Conservation (phyloP, 192 early-diverging fungal genomes). For the Gamsiella multidivaricata region DNA sequence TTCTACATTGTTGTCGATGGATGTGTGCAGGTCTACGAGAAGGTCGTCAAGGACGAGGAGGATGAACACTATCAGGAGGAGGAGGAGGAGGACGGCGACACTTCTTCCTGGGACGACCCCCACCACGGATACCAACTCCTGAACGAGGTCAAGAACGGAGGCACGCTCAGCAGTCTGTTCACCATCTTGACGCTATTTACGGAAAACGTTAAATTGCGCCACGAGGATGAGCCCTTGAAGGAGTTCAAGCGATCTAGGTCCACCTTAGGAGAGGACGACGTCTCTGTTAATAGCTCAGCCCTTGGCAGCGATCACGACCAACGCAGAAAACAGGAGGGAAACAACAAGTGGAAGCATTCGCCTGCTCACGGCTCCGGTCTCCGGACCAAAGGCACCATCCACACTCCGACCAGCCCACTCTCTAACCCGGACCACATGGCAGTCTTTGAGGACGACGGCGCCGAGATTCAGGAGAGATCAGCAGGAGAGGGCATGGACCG, state of each 20-base stretch:
- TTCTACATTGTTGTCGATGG: slow-evolving; percentile 99
- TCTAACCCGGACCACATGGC: slow-evolving; percentile 55
- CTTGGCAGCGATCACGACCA: slow-evolving; percentile 7
- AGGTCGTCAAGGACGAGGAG: slow-evolving; percentile 55
- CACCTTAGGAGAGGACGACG: slow-evolving; percentile 13
- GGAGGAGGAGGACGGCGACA: slow-evolving; percentile 48
- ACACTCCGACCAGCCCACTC: slow-evolving; percentile 53
- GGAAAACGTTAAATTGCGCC: slow-evolving; percentile 71
- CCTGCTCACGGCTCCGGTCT: slow-evolving; percentile 29
- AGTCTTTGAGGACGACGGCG: slow-evolving; percentile 31
- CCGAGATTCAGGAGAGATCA: not conserved
- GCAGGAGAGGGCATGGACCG: slow-evolving; percentile 10
- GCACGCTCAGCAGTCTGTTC: slow-evolving; percentile 93
- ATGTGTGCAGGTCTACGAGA: slow-evolving; percentile 89
- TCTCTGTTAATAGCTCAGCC: not conserved
- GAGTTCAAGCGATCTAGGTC: slow-evolving; percentile 41
- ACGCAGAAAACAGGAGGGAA: slow-evolving; percentile 1
- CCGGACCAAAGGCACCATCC: slow-evolving; percentile 34
- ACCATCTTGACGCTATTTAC: slow-evolving; percentile 92
- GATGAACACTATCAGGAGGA: slow-evolving; percentile 53
- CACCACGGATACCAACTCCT: slow-evolving; percentile 73
- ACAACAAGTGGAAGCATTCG: slow-evolving; percentile 28
- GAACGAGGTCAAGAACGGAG: slow-evolving; percentile 91
- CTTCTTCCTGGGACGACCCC: slow-evolving; percentile 53
- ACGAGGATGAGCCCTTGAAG: slow-evolving; percentile 58